These are phyloP conservation scores for Plantago lanceolata DNA, from an alignment of 305 asterid species.

Conservation along the genomic window DNA sequence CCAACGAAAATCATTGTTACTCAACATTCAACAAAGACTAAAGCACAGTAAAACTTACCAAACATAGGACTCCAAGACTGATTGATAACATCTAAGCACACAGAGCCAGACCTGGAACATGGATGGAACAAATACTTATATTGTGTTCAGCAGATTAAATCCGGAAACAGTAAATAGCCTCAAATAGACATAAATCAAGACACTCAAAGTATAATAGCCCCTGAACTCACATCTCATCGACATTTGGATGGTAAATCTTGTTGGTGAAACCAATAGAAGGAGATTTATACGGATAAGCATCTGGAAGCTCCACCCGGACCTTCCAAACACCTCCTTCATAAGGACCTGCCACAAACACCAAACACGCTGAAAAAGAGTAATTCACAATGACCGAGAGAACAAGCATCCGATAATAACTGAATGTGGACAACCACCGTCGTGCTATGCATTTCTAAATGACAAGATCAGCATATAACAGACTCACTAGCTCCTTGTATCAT, in stretches of 20 bases:
- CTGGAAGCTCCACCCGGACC: conserved; percentile 78
- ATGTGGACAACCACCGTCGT: conserved; percentile 3
- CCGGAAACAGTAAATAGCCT: background rate
- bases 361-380: conserved; percentile 18
- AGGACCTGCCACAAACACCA: conserved; percentile 55
- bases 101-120: conserved; percentile 78
- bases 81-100: conserved; percentile 84
- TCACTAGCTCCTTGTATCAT: background rate
- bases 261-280: conserved; percentile 83
- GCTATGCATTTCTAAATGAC: background rate
- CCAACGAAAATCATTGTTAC: conserved; percentile 14
- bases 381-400: background rate
- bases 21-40: conserved; percentile 8
- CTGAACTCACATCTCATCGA: conserved; percentile 77
- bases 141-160: background rate
- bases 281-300: conserved; percentile 85
- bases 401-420: background rate
- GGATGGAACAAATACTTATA: background rate
- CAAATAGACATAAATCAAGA: background rate
- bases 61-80: conserved; percentile 99
- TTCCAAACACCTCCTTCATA: conserved; percentile 87
- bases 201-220: conserved; percentile 2
- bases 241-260: conserved; percentile 87
- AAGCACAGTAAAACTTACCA: conserved; percentile 35
- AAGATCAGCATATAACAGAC: background rate